Evolutionary conservation across 129 eudicot genomes (phyloP), one percentile per base, ranked within the genome.

Genomic region (sunflower (Helianthus annuus)): DNA sequence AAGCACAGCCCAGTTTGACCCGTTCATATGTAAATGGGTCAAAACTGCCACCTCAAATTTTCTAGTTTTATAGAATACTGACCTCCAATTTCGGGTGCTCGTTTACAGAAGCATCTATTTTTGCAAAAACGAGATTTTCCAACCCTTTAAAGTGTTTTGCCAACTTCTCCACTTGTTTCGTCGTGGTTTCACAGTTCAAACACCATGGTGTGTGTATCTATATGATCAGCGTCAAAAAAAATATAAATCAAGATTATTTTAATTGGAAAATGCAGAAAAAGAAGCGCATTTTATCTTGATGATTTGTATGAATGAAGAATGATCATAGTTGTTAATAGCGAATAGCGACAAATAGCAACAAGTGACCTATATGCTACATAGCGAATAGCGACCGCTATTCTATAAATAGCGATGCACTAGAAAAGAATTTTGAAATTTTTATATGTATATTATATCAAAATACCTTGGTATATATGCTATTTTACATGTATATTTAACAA

Each of bases 151-250:
- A 93, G 83, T 89, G 98, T 85, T 93, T 93, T 32, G 95, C 95
- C 85, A 93, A 77, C 79, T 91, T 91, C 76, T 85, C 95, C 46
- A 91, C 82, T 72, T 89, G 90, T 82, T 93, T 93, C 87, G 83
- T 93, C 10, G 95, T 93, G 57, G 90, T 64, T 71, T 93, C 98
- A 78, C 96, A 88, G 66, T 55, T 74, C 71, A 88, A 77, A 75
- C 97, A 92, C 98, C 98, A 89, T 48, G 98, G 98, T 32, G 98
- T 87, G 70, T 92, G 86, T 73, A 92, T 83, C 98, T 92, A 79
- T 45, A 73, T 44, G 57, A 83, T 29, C 59, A 78, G 7, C 45
- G 32, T 32, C n/a, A n/a, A 4, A 60, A 32, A 60, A 60, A 22
- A 56, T n/a, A 16, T 6, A 4, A n/a, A 62, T 29, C 32, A 71